These are phyloP conservation scores for Dactylellina cionopaga DNA, from an alignment of 2,329 filamentous ascomycete species.

Conservation along the genomic window DNA sequence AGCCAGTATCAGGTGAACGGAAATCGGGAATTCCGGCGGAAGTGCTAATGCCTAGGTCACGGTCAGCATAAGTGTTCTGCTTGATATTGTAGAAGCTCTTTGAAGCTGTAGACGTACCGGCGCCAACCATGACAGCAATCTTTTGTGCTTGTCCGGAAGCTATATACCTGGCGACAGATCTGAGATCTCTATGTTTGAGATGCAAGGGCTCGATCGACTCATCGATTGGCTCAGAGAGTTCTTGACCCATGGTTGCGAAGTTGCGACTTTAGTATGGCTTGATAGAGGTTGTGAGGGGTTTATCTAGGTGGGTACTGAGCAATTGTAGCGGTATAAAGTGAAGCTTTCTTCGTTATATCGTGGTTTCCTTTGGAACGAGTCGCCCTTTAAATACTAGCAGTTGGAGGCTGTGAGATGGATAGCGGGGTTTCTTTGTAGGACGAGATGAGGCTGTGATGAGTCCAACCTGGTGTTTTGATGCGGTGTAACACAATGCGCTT, in stretches of 20 bases:
- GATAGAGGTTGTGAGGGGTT: too few relatives aligned
- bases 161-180: slow-evolving; percentile 83
- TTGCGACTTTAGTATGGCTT: not conserved
- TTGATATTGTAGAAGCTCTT: slow-evolving; percentile 78
- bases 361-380: too few relatives aligned
- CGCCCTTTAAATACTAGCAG: too few relatives aligned
- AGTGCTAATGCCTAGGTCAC: slow-evolving; percentile 58
- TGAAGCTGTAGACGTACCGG: slow-evolving; percentile 35
- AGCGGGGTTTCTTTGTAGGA: too few relatives aligned
- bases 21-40: slow-evolving; percentile 86
- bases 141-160: slow-evolving; percentile 72
- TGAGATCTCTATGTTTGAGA: slow-evolving; percentile 74
- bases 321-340: too few relatives aligned
- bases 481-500: too few relatives aligned
- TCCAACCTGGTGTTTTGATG: too few relatives aligned
- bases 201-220: slow-evolving; percentile 71
- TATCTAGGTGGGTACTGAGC: too few relatives aligned
- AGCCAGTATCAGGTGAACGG: slow-evolving; percentile 87
- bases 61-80: too few relatives aligned
- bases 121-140: slow-evolving; percentile 79
- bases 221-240: slow-evolving; percentile 62
- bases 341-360: too few relatives aligned
- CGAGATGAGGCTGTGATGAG: too few relatives aligned
- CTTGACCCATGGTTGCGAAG: slow-evolving; percentile 36
- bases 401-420: not conserved